A percentile compares a stretch with the other conserved stretches of the same genome.
Conservation (phyloP, 371 early-diverging fungal species). For the Chytridiales sp. region DNA sequence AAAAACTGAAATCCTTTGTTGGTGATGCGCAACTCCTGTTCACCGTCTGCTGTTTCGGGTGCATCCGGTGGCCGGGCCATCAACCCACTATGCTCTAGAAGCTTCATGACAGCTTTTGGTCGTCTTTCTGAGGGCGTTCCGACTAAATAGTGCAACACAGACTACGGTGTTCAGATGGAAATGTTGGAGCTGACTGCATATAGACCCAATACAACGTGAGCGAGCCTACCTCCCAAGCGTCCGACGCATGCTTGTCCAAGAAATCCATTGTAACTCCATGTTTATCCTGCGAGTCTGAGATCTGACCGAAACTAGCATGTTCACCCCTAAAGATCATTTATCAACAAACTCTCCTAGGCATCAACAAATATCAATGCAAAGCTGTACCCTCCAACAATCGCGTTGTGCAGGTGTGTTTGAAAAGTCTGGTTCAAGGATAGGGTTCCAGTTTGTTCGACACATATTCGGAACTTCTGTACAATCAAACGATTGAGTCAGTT, state of each 20-base stretch:
- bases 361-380: conserved; percentile 2
- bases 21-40: conserved; percentile 68
- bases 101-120: conserved; percentile 72
- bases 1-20: conserved; percentile 96
- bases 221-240: conserved; percentile 75
- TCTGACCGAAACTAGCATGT: conserved; percentile 80
- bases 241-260: conserved; percentile 78
- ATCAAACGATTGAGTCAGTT: too few species aligned
- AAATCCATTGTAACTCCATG: conserved; percentile 65
- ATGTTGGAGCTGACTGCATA: conserved; percentile 1
- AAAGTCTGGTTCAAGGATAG: conserved; percentile 51
- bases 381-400: conserved; percentile 83
- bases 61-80: too few species aligned
- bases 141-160: conserved; percentile 92
- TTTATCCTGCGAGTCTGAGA: conserved; percentile 64
- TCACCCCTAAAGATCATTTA: conserved; percentile 57
- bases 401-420: conserved; percentile 76
- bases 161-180: conserved; percentile 20
- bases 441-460: conserved; percentile 10
- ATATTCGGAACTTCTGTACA: conserved; percentile 41
- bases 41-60: conserved; percentile 14
- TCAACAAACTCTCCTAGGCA: neutral
- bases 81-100: conserved; percentile 72
- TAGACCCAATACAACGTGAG: neutral
- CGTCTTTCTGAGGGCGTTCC: conserved; percentile 75